Percentiles rank a stretch among this genome's conserved stretches.
Conservation (phyloP, 331 rosid species). For the Malus hybrid region DNA sequence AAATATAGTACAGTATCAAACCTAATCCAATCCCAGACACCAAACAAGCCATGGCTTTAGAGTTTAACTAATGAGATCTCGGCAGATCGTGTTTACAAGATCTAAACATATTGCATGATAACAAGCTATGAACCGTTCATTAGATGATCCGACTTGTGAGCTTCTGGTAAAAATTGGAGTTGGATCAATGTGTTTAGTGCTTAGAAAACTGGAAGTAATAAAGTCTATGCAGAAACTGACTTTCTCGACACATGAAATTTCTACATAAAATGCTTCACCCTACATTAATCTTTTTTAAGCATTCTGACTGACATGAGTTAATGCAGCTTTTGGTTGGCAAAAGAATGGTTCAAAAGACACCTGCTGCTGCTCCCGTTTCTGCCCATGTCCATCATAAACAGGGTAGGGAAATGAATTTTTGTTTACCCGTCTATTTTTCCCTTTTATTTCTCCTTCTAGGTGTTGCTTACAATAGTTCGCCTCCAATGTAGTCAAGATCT, state of each 20-base stretch:
- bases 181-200: background rate
- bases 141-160: background rate
- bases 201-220: background rate
- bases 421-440: background rate
- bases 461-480: background rate
- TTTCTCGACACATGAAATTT: background rate
- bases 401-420: background rate
- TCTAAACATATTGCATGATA: background rate
- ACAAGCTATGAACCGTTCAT: background rate
- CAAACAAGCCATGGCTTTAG: background rate
- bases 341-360: background rate
- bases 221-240: background rate
- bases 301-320: background rate
- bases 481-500: background rate
- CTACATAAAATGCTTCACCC: background rate
- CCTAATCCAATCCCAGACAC: too few relatives aligned
- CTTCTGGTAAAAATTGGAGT: background rate
- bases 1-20: too few relatives aligned
- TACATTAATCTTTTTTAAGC: background rate
- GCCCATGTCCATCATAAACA: background rate
- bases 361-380: background rate
- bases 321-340: slow-evolving; percentile 5
- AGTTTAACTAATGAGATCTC: background rate
- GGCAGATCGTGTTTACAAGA: background rate
- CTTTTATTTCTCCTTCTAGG: background rate